Percentiles rank a stretch among this genome's conserved stretches.
Conservation (phyloP, 345 rosid species). For the Erucastrum elatum region DNA sequence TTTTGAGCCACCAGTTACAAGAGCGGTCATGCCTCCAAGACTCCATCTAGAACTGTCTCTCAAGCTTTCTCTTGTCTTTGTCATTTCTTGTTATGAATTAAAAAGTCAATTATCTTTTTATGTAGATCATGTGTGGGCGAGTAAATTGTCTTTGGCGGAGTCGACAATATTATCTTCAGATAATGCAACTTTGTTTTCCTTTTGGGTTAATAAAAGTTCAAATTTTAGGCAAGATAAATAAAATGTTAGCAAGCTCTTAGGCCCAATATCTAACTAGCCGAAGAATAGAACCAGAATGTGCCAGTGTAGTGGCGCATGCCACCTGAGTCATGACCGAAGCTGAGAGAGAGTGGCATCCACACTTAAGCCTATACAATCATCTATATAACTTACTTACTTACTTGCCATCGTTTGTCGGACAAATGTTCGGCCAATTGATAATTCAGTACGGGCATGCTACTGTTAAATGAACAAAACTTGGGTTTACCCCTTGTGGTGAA, state of each 20-base stretch:
- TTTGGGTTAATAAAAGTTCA: neutral
- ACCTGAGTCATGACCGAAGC: too few relatives aligned
- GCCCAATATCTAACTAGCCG: neutral
- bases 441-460: too few relatives aligned
- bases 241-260: neutral
- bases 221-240: neutral
- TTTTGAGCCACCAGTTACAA: slow-evolving; percentile 39
- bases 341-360: too few relatives aligned
- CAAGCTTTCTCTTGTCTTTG: slow-evolving; percentile 2
- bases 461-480: too few relatives aligned
- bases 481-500: too few relatives aligned
- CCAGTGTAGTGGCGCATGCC: neutral
- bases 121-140: neutral
- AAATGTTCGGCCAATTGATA: too few relatives aligned
- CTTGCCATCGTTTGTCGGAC: too few relatives aligned
- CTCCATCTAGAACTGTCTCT: slow-evolving; percentile 25
- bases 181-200: neutral
- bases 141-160: neutral
- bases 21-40: slow-evolving; percentile 36
- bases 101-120: neutral
- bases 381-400: too few relatives aligned
- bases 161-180: neutral
- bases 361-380: too few relatives aligned
- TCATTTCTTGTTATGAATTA: slow-evolving; percentile 2
- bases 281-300: neutral